Percentiles rank a stretch among this genome's conserved stretches.
These are phyloP conservation scores for Endocarpon pusillum DNA, from an alignment of 495 filamentous ascomycete genomes.

Conservation along the genomic window DNA sequence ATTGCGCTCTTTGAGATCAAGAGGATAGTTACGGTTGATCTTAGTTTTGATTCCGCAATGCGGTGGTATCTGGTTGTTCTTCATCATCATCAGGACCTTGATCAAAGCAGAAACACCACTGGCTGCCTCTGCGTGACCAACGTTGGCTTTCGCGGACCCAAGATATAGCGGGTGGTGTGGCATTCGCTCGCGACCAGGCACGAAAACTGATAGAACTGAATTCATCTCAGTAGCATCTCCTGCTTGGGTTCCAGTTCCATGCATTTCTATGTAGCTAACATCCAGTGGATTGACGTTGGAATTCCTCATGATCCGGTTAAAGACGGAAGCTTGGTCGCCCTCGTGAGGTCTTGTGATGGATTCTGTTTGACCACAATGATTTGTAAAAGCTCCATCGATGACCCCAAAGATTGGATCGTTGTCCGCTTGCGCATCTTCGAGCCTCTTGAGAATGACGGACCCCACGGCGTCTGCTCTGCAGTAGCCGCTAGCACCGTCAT, in stretches of 20 bases:
- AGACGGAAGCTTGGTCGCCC: constrained; percentile 22
- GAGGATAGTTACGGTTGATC: constrained; percentile 20
- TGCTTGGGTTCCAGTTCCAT: constrained; percentile 29
- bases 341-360: constrained; percentile 27
- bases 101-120: constrained; percentile 17
- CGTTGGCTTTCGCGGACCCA: constrained; percentile 22
- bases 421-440: constrained; percentile 28
- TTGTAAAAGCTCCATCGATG: constrained; percentile 25
- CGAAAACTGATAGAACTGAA: constrained; percentile 36
- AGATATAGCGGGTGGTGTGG: constrained; percentile 9
- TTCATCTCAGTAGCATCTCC: constrained; percentile 29
- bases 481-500: constrained; percentile 31
- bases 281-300: constrained; percentile 24
- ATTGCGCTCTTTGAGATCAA: constrained; percentile 14
- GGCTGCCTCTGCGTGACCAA: constrained; percentile 25
- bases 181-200: constrained; percentile 19
- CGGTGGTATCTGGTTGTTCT: constrained; percentile 18
- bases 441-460: constrained; percentile 29
- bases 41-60: constrained; percentile 26
- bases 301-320: constrained; percentile 21
- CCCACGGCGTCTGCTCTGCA: constrained; percentile 29
- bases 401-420: constrained; percentile 30
- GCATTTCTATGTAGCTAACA: constrained; percentile 30
- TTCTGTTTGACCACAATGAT: constrained; percentile 23
- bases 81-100: constrained; percentile 20